Conservation (phyloP, 306 rosid species). For the Mimosa pudica region DNA sequence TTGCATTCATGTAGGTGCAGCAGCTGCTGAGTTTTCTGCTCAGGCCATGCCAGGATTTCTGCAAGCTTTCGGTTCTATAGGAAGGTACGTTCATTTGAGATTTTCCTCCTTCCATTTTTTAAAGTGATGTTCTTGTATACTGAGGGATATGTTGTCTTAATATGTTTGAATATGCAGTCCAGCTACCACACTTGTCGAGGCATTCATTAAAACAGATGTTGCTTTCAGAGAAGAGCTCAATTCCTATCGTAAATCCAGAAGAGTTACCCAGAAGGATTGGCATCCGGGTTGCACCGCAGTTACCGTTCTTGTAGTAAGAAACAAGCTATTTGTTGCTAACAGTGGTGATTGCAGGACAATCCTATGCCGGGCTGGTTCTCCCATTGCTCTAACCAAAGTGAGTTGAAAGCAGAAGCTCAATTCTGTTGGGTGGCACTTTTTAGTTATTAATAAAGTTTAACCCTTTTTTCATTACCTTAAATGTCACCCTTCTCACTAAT, state of each 20-base stretch:
- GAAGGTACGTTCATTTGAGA: conserved; percentile 50
- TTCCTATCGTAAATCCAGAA: conserved; percentile 65
- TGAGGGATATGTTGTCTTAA: conserved; percentile 13
- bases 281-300: conserved; percentile 96
- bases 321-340: conserved; percentile 84
- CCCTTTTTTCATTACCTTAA: conserved; percentile 4
- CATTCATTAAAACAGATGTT: conserved; percentile 74
- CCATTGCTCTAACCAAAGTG: conserved; percentile 82
- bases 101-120: conserved; percentile 20
- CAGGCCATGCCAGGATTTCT: conserved; percentile 76
- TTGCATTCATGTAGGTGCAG: conserved; percentile 72
- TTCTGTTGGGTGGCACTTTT: conserved; percentile 11
- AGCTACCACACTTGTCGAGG: conserved; percentile 64
- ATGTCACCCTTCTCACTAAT: conserved; percentile 22
- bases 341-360: conserved; percentile 89
- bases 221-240: conserved; percentile 81
- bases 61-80: conserved; percentile 45
- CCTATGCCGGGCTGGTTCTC: conserved; percentile 75
- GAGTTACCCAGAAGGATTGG: conserved; percentile 75
- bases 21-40: conserved; percentile 90
- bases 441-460: neutral
- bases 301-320: conserved; percentile 63
- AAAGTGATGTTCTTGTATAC: neutral
- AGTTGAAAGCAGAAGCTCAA: conserved; percentile 21
- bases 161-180: conserved; percentile 55